Conservation (phyloP, 148 eudicot genomes). For the Heliamphora exappendiculata region DNA sequence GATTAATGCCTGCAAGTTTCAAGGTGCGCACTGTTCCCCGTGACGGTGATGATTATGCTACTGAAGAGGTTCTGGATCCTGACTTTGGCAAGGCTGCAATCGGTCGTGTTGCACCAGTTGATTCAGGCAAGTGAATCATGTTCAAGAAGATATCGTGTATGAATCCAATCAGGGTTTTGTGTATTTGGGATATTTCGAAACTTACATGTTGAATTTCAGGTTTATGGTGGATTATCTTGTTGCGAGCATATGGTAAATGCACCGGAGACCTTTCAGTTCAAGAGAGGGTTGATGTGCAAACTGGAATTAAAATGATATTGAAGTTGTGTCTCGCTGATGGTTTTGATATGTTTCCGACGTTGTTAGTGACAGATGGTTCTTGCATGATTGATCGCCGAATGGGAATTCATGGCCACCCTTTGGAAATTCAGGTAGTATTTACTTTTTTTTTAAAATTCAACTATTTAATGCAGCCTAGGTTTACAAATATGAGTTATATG, state of each 20-base stretch:
- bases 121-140: conserved; percentile 32
- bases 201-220: conserved; percentile 24
- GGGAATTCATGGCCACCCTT: conserved; percentile 54
- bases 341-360: conserved; percentile 51
- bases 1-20: conserved; percentile 58
- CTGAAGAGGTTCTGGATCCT: conserved; percentile 45
- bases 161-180: background rate
- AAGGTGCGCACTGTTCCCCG: conserved; percentile 39
- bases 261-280: conserved; percentile 35
- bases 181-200: conserved; percentile 8
- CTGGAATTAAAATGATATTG: conserved; percentile 47
- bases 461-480: too few species aligned
- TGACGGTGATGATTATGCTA: conserved; percentile 30
- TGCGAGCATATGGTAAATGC: conserved; percentile 47
- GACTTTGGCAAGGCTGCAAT: conserved; percentile 58
- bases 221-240: conserved; percentile 55
- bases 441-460: background rate
- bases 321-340: conserved; percentile 50
- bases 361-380: conserved; percentile 51
- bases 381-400: conserved; percentile 59
- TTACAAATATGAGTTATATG: too few species aligned
- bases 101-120: conserved; percentile 57
- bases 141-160: background rate
- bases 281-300: conserved; percentile 49
- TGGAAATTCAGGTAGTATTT: conserved; percentile 40